Base-by-base conservation (phyloP, 139 green algal genomes). In the Tetraselmis striata region DNA sequence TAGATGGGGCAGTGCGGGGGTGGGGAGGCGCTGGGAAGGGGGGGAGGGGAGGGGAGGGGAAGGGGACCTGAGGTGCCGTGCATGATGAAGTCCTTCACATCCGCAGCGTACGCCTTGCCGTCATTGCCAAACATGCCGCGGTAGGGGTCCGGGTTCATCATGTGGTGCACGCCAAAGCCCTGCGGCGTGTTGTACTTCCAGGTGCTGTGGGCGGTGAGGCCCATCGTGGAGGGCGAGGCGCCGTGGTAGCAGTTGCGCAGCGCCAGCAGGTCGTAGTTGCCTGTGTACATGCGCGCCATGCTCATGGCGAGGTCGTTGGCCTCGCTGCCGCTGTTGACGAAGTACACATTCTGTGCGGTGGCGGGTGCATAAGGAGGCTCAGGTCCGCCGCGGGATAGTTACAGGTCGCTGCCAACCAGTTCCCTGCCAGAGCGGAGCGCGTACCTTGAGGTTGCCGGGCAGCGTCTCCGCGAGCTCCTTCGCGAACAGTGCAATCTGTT, bases 201-300 rank as follows among this genome's bases (percentile, higher is more conserved):
- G 2, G 92, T 98, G 88, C 86, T 82, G 79, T 97, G 93, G 0
- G 93, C 96, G 31, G 94, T 93, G 2, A 95, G 85, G 29, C 94
- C 94, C 94, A 98, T 98, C 0, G 95, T 98, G 28, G 80, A 89
- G 0, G 90, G 87, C 80, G 80, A 92, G 84, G 98, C 90, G 76
- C 96, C 96, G 83, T 99, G 96, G 87, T 99, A 99, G 59, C 86
- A 89, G 83, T 98, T 98, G 29, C 96, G 88, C 79, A 99, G 90
- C 23, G 88, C 87, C 24, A 99, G 75, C 1, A 99, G 80, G 90
- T 98, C 94, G 80, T 95, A 95, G 87, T 95, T 95, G 74, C 93
- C 91, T 1, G 91, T 95, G 88, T 94, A 85, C 5, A 82, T 80
- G 26, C 93, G 89, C 1, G 93, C 94, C 79, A 97, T 90, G 83